Evolutionary conservation across 345 rosid genomes (phyloP).

Genomic region (Populus euphratica): DNA sequence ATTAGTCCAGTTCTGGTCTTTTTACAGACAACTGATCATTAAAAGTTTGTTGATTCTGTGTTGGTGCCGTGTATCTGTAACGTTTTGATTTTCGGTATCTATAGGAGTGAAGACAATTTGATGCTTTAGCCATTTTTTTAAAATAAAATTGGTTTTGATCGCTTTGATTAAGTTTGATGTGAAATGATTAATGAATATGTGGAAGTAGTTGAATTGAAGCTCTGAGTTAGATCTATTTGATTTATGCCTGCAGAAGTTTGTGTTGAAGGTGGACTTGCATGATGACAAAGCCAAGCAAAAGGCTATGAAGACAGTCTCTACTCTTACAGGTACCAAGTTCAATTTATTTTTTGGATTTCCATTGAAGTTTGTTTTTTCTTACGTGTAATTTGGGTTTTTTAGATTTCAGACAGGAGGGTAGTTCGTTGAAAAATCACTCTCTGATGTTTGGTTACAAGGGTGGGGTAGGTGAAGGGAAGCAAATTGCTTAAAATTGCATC

Average conservation of each 20-base stretch:
- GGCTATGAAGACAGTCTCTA: conserved; percentile 79
- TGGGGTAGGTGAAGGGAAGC: not conserved
- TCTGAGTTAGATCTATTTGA: conserved; percentile 16
- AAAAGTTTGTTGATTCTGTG: conserved; percentile 2
- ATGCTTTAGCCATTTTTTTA: not conserved
- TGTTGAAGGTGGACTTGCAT: conserved; percentile 63
- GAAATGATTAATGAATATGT: not conserved
- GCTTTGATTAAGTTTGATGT: not conserved
- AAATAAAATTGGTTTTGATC: not conserved
- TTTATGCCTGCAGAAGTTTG: conserved; percentile 60
- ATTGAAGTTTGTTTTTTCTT: not conserved
- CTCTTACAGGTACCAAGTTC: conserved; percentile 58
- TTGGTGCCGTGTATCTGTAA: not conserved
- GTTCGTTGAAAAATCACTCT: not conserved
- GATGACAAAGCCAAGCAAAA: conserved; percentile 83
- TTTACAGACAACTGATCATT: not conserved
- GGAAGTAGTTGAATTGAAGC: not conserved
- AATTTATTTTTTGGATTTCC: not conserved
- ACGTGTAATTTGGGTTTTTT: too few species aligned
- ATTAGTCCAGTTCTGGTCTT: not conserved
- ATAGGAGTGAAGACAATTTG: not conserved
- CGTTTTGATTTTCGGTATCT: not conserved
- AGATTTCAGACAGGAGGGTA: not conserved
- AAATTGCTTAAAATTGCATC: not conserved
- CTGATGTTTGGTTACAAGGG: not conserved